Percentiles rank a stretch among this genome's conserved stretches.
Conservation (phyloP, 2,329 filamentous ascomycete species). For the Lecanoromycetidae sp. region DNA sequence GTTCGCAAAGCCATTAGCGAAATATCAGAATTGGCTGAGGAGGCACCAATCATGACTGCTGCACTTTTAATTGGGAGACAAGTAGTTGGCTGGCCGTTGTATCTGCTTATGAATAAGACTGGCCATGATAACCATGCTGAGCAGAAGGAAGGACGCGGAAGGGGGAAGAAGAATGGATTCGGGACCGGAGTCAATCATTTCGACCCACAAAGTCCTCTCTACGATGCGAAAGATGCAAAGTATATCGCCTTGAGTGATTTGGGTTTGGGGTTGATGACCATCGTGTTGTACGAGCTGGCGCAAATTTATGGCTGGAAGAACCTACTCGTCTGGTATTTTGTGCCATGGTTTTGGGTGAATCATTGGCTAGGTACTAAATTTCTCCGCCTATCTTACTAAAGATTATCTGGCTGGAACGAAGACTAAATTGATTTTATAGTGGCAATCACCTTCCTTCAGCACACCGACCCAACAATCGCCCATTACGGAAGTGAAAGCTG, state of each 20-base stretch:
- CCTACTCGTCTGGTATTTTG: slow-evolving; percentile 84
- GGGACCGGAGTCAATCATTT: slow-evolving; percentile 88
- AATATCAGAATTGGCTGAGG: slow-evolving; percentile 78
- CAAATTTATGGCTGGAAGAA: slow-evolving; percentile 73
- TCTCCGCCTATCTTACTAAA: neutral
- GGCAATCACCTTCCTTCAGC: slow-evolving; percentile 93
- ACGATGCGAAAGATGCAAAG: slow-evolving; percentile 80
- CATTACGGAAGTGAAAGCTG: slow-evolving; percentile 80
- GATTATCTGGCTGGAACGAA: slow-evolving; percentile 21
- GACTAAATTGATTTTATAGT: slow-evolving; percentile 40
- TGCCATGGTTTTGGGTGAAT: slow-evolving; percentile 96
- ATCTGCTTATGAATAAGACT: slow-evolving; percentile 82
- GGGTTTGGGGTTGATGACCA: slow-evolving; percentile 53
- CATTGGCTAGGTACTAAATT: slow-evolving; percentile 83
- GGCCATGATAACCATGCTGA: slow-evolving; percentile 90
- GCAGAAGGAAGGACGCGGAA: slow-evolving; percentile 84
- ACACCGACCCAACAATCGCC: slow-evolving; percentile 86
- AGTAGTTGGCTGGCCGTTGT: slow-evolving; percentile 84
- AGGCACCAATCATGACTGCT: slow-evolving; percentile 77
- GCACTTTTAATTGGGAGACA: slow-evolving; percentile 68
- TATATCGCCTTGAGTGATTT: slow-evolving; percentile 78
- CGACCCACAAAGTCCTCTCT: slow-evolving; percentile 74
- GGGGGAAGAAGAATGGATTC: slow-evolving; percentile 78
- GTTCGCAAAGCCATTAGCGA: slow-evolving; percentile 67
- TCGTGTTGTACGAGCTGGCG: slow-evolving; percentile 51